Evolutionary conservation across 31 red algal species (phyloP).

Genomic region (Porphyra umbilicalis): DNA sequence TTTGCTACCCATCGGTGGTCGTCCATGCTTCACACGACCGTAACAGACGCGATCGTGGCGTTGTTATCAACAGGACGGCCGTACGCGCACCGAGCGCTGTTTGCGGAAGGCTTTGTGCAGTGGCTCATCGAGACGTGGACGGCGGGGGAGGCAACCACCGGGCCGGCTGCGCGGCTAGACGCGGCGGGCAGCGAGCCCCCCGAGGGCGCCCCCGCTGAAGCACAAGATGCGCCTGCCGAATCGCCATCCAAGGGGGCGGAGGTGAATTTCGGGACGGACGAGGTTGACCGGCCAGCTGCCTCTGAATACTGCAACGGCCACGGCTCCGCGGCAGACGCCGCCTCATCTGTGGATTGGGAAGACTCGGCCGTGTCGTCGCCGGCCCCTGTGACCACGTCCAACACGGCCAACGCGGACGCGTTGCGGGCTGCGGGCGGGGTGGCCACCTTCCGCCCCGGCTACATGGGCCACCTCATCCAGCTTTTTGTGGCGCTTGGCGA

Average conservation of each 20-base stretch:
- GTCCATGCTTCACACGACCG: background rate
- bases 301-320: background rate
- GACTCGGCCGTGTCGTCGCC: background rate
- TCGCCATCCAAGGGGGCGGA: background rate
- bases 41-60: background rate
- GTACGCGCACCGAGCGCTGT: background rate
- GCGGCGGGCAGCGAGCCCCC: background rate
- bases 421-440: background rate
- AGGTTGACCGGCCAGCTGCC: too few relatives aligned
- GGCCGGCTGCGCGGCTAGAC: background rate
- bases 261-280: background rate
- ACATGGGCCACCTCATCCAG: background rate
- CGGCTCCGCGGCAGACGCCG: background rate
- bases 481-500: background rate
- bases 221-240: background rate
- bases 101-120: background rate
- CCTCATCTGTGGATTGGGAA: too few relatives aligned
- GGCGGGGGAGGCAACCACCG: background rate
- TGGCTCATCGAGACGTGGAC: background rate
- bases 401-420: background rate
- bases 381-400: background rate
- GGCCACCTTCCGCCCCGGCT: background rate
- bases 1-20: background rate
- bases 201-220: background rate
- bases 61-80: background rate